Conservation (phyloP, 2,329 filamentous ascomycete genomes). For the Cladosporium colombiae region DNA sequence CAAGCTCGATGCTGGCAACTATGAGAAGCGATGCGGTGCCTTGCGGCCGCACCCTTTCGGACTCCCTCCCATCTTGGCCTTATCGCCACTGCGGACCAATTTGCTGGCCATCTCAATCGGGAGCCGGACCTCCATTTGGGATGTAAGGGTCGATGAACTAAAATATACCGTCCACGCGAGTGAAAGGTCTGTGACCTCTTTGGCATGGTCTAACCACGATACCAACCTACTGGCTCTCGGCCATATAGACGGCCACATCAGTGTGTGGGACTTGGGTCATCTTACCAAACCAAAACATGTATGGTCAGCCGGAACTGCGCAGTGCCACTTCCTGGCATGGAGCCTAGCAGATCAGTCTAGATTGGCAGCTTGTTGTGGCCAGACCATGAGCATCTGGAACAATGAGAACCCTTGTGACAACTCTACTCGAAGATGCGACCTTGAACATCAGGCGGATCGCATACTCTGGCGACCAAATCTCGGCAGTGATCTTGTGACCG, state of each 20-base stretch:
- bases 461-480: neutral
- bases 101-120: constrained; percentile 29
- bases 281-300: constrained; percentile 25
- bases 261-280: constrained; percentile 27
- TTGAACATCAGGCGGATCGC: neutral
- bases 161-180: constrained; percentile 25
- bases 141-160: constrained; percentile 23
- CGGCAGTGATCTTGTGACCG: neutral
- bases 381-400: constrained; percentile 13
- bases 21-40: constrained; percentile 4
- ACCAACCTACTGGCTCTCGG: constrained; percentile 26
- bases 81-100: constrained; percentile 24
- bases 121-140: constrained; percentile 27
- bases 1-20: neutral
- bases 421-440: neutral
- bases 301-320: constrained; percentile 4
- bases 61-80: constrained; percentile 25
- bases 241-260: constrained; percentile 27
- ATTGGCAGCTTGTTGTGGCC: constrained; percentile 21
- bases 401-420: neutral
- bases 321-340: constrained; percentile 21
- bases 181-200: constrained; percentile 27
- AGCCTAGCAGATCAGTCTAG: constrained; percentile 22
- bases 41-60: neutral
- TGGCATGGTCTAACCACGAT: constrained; percentile 24